Conservation (phyloP, 805 yeast genomes). For the Yarrowia sp. region DNA sequence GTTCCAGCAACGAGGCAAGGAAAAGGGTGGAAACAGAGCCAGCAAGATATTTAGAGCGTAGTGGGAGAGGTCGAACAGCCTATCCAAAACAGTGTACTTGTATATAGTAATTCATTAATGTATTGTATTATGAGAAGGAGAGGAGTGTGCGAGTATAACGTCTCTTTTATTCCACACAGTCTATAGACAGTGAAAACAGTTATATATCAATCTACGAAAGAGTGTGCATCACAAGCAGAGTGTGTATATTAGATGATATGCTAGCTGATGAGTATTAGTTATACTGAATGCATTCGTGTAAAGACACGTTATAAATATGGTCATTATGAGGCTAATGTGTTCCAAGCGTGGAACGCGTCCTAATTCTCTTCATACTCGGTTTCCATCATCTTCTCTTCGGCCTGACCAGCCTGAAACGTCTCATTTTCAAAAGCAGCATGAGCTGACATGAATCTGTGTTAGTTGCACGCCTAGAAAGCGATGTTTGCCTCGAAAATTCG, state of each 20-base stretch:
- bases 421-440: conserved; percentile 31
- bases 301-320: background rate
- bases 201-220: too few relatives aligned
- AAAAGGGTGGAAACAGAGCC: conserved; percentile 31
- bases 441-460: conserved; percentile 34
- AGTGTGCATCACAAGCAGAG: too few relatives aligned
- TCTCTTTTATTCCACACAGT: too few relatives aligned
- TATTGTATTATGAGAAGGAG: background rate
- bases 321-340: too few relatives aligned
- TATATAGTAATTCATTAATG: conserved; percentile 22
- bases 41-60: conserved; percentile 15
- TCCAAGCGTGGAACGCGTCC: background rate
- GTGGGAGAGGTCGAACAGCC: background rate
- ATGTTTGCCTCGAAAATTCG: background rate
- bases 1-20: conserved; percentile 30
- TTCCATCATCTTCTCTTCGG: conserved; percentile 32
- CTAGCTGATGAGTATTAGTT: too few relatives aligned
- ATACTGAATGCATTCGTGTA: too few relatives aligned
- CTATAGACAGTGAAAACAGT: too few relatives aligned
- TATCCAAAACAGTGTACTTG: conserved; percentile 4
- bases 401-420: conserved; percentile 28
- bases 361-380: conserved; percentile 17
- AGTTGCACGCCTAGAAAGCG: background rate
- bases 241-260: too few relatives aligned
- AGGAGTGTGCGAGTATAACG: too few relatives aligned